Percentiles rank a stretch among this genome's conserved stretches.
phyloP scores from a whole-genome alignment of 2,329 filamentous ascomycete genomes.

The Paecilomyces formosus region DNA sequence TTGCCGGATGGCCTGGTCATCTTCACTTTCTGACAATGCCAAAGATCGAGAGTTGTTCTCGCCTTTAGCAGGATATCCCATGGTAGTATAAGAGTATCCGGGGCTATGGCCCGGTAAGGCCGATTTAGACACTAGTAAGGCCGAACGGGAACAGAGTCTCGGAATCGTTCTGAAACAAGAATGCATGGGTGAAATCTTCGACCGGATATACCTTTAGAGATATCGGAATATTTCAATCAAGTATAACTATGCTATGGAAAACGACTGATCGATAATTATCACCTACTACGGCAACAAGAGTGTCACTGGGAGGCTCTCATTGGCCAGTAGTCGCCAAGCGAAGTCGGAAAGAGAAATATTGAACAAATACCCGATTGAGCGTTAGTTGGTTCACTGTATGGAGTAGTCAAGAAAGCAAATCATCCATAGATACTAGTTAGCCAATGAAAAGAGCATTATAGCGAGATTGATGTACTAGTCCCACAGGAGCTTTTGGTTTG shows the following conservation, averaged over 20 bases:
- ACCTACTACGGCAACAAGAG: not conserved
- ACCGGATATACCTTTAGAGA: not conserved
- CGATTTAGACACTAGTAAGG: not conserved
- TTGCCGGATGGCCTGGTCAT: slow-evolving; percentile 39
- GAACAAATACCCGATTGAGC: too few species aligned
- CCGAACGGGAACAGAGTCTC: not conserved
- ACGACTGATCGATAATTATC: not conserved
- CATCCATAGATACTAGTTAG: too few species aligned
- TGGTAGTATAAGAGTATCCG: not conserved
- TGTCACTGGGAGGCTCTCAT: not conserved
- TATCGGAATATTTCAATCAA: not conserved
- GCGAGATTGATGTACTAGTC: too few species aligned
- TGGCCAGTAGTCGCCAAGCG: not conserved
- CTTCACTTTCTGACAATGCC: slow-evolving; percentile 39
- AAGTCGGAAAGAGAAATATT: not conserved
- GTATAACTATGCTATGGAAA: not conserved
- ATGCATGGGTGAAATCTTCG: not conserved
- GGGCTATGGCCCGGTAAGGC: not conserved
- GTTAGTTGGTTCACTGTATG: too few species aligned
- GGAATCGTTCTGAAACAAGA: not conserved
- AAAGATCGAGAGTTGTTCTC: slow-evolving; percentile 23
- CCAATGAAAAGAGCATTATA: too few species aligned
- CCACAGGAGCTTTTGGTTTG: too few species aligned
- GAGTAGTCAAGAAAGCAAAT: too few species aligned
- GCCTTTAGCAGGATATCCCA: not conserved